Evolutionary conservation across 768 basidiomycete genomes (phyloP), one percentile per base, ranked within the genome.

Genomic region (Jaapia argillacea): DNA sequence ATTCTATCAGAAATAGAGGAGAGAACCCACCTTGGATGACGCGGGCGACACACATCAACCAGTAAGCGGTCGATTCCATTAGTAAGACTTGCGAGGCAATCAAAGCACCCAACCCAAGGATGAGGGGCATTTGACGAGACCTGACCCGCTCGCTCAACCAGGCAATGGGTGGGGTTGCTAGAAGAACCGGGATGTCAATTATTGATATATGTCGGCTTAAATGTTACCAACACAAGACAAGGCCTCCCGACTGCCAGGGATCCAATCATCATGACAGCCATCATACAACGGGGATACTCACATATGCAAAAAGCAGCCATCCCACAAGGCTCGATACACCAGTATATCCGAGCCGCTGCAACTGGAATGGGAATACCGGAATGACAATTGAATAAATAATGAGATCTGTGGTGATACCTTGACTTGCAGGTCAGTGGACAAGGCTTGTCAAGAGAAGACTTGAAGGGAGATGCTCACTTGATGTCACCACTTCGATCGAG

Each of bases 291-390:
- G 20, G 35, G 3, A 35, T n/a, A 48, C 65, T 21, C 35, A 65
- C 66, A 52, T 60, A 68, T 6, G 62, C 63, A 25, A 69, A 65
- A 6, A 69, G 52, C 6, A 69, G 54, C 58, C 62, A 69, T n/a
- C 65, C 64, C 0, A 61, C 60, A 3, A 61, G 50, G 12, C 52
- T 56, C 3, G 65, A 65, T 6, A 65, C 54, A 14, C 55, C 49
- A 2, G 41, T 46, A 43, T 67, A 67, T 5, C 62, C 63, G 4
- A 67, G 48, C 6, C 45, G 24, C 41, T 67, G 54, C 3, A 68
- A 56, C 36, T 57, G 61, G 46, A 66, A 67, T 1, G 65, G 65
- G 24, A 67, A 49, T 28, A 66, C 59, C 3, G 65, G 66, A n/a
- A 68, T 62, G 20, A 67, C 59, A 36, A 66, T 47, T 1, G 64